Evolutionary conservation across 305 asterid genomes (phyloP), one percentile per base, ranked within the genome.

Genomic region (Withania somnifera): DNA sequence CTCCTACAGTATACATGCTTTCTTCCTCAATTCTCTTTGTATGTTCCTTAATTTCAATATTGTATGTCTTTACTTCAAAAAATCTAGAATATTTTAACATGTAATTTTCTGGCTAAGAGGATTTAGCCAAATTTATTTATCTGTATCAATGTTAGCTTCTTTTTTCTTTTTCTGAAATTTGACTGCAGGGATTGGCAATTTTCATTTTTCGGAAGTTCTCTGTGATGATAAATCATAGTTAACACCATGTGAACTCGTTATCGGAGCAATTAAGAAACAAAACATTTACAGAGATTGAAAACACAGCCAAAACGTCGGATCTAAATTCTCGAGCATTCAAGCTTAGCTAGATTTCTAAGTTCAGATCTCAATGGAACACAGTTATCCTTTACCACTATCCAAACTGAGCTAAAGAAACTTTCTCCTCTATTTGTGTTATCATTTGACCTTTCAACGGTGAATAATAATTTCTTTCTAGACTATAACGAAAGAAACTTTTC

Each of bases 11-110:
- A 54, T 80, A 10, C 24, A 79, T 40, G 61, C 76, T 24, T 30
- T 66, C 61, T 85, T 85, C 53, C 22, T 80, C 14, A n/a, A 17
- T 83, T 36, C 84, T 83, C 81, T 80, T 85, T 6, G 86, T 84
- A 84, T 24, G 42, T 75, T 9, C 28, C 42, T 45, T 47, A 3
- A 47, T 47, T 36, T 24, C n/a, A 3, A 15, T 42, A 7, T 19
- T 28, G 50, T 30, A 30, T 4, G 34, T 30, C 34, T 30, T 30
- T 30, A 30, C 34, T 30, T 30, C 34, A 30, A 30, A 30, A 30
- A 30, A 30, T 30, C 40, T 36, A 36, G 40, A 36, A n/a, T n/a
- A n/a, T n/a, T n/a, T n/a, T n/a, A n/a, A n/a, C n/a, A n/a, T n/a
- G n/a, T n/a, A n/a, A n/a, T n/a, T n/a, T n/a, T n/a, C n/a, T n/a